phyloP scores from a whole-genome alignment of 2,329 filamentous ascomycete species.

The Verticillium isaacii region DNA sequence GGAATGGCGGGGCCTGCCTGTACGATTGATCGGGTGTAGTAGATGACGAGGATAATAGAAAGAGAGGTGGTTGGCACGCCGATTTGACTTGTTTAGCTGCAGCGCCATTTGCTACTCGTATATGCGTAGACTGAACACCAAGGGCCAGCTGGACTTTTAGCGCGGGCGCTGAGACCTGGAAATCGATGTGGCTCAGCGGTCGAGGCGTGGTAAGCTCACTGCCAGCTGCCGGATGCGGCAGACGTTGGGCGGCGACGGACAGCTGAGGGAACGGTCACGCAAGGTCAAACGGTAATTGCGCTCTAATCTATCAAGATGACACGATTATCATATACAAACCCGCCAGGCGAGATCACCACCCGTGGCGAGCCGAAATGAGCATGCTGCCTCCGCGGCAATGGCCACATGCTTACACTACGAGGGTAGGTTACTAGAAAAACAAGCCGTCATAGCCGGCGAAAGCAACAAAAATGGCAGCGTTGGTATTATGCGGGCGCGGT shows the following conservation, averaged over 20 bases:
- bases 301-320: background rate
- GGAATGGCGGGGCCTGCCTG: background rate
- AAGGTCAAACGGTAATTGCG: background rate
- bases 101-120: background rate
- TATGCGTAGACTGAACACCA: background rate
- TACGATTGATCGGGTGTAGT: background rate
- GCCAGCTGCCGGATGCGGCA: background rate
- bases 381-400: background rate
- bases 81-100: background rate
- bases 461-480: background rate
- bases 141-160: background rate
- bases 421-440: background rate
- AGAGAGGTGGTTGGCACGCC: background rate
- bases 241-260: too few species aligned
- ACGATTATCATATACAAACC: background rate
- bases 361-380: background rate
- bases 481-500: background rate
- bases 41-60: background rate
- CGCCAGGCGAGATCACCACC: background rate
- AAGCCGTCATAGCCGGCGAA: background rate
- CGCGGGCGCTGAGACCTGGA: background rate
- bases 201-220: background rate
- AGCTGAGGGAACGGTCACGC: too few species aligned
- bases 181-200: background rate
- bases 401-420: too few species aligned